Conservation (phyloP, 2,329 filamentous ascomycete species). For the Pseudogymnoascus sp. region DNA sequence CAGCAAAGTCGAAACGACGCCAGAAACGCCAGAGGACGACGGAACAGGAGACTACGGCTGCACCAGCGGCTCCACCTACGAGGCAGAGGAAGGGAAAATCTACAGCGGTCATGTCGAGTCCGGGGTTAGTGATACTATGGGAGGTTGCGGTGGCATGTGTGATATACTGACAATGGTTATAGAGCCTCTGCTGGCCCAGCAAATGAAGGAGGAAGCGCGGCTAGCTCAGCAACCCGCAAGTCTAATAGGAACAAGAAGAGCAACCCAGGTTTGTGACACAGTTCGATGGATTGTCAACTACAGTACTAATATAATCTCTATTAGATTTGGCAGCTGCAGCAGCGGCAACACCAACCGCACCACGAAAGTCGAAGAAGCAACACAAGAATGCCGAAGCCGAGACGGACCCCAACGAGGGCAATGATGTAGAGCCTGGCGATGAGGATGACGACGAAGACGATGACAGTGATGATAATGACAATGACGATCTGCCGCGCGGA, state of each 20-base stretch:
- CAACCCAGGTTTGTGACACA: slow-evolving; percentile 38
- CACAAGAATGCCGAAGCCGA: slow-evolving; percentile 64
- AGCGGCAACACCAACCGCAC: slow-evolving; percentile 21
- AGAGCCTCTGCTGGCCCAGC: slow-evolving; percentile 58
- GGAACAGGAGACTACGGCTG: slow-evolving; percentile 35
- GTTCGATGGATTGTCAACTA: neutral
- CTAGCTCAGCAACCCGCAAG: slow-evolving; percentile 63
- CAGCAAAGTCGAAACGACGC: slow-evolving; percentile 43
- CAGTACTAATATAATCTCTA: neutral
- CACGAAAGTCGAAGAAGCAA: slow-evolving; percentile 49
- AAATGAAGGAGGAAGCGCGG: slow-evolving; percentile 47
- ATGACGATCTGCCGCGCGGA: slow-evolving; percentile 28
- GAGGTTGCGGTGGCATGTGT: slow-evolving; percentile 9
- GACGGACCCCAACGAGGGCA: slow-evolving; percentile 47
- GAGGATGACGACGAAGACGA: slow-evolving; percentile 54
- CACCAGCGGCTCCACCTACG: slow-evolving; percentile 32
- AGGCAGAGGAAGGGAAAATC: slow-evolving; percentile 55
- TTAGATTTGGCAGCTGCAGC: slow-evolving; percentile 6
- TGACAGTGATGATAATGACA: slow-evolving; percentile 48
- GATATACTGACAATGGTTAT: slow-evolving; percentile 24
- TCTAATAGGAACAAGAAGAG: slow-evolving; percentile 63
- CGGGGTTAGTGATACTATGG: slow-evolving; percentile 46
- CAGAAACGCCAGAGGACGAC: slow-evolving; percentile 64
- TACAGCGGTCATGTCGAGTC: slow-evolving; percentile 61
- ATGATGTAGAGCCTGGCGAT: slow-evolving; percentile 37